Evolutionary conservation across 495 filamentous ascomycete genomes (phyloP).

Genomic region (Tetracladium setigerum): DNA sequence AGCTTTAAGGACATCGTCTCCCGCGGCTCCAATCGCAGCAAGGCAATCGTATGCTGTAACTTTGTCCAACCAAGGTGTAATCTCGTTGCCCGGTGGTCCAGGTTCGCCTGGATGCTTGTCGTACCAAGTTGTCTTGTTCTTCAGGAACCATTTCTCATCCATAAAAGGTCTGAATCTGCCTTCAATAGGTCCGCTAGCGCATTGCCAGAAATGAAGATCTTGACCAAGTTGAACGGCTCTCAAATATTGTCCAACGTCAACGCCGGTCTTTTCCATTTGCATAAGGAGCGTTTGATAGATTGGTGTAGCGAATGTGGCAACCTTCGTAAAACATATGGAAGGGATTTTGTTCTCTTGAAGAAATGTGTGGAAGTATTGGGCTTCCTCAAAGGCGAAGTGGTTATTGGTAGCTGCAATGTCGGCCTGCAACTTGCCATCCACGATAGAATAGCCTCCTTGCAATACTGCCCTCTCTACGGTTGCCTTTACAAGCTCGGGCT

Average conservation of each 20-base stretch:
- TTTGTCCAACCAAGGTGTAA: constrained; percentile 12
- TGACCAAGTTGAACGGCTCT: constrained; percentile 11
- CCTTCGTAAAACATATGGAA: constrained; percentile 16
- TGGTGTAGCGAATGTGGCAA: constrained; percentile 9
- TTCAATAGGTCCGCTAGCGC: background rate
- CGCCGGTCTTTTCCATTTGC: constrained; percentile 6
- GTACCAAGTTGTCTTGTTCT: constrained; percentile 12
- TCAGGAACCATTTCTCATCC: constrained; percentile 15
- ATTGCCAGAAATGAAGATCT: constrained; percentile 16
- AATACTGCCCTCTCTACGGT: constrained; percentile 3
- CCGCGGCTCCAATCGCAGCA: constrained; percentile 15
- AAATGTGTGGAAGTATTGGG: constrained; percentile 8
- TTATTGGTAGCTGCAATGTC: constrained; percentile 13
- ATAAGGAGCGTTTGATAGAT: constrained; percentile 8
- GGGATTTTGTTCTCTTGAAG: constrained; percentile 10
- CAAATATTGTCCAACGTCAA: constrained; percentile 14
- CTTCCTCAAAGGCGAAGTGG: constrained; percentile 8
- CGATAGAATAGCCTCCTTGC: constrained; percentile 15
- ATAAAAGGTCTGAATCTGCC: constrained; percentile 12
- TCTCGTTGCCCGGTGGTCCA: constrained; percentile 7
- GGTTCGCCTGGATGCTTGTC: constrained; percentile 7
- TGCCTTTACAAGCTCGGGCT: constrained; percentile 3
- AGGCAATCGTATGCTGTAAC: constrained; percentile 18
- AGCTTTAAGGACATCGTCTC: constrained; percentile 12
- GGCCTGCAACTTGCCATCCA: constrained; percentile 2